Conservation (phyloP, 2,329 filamentous ascomycete species). For the Stachybotrys echinatus region DNA sequence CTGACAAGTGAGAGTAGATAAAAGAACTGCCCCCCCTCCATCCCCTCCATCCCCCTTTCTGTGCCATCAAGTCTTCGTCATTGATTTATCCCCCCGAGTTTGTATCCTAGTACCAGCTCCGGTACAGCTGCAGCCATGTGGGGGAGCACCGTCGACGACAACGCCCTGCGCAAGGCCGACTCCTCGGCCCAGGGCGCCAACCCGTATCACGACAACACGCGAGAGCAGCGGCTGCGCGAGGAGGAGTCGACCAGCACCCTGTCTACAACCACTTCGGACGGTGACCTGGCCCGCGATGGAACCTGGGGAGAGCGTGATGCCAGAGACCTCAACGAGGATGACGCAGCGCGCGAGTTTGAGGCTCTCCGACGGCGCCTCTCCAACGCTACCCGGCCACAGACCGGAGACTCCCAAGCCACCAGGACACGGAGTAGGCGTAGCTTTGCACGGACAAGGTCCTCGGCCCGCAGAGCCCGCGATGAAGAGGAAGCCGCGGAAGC, state of each 20-base stretch:
- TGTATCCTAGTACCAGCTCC: background rate
- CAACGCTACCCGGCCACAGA: slow-evolving; percentile 26
- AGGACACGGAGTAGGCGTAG: slow-evolving; percentile 2
- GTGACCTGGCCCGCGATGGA: slow-evolving; percentile 17
- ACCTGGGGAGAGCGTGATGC: slow-evolving; percentile 33
- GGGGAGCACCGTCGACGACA: slow-evolving; percentile 22
- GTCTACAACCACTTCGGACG: slow-evolving; percentile 11
- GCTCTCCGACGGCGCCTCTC: slow-evolving; percentile 26
- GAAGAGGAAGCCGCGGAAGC: background rate
- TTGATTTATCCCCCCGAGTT: background rate
- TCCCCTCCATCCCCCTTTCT: too few relatives aligned
- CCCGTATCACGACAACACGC: slow-evolving; percentile 4
- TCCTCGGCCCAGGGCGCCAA: slow-evolving; percentile 20
- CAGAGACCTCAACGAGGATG: slow-evolving; percentile 24
- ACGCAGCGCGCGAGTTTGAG: slow-evolving; percentile 29
- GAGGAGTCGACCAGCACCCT: background rate
- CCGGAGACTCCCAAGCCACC: slow-evolving; percentile 24
- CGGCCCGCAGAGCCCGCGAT: slow-evolving; percentile 7
- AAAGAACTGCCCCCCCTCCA: too few relatives aligned
- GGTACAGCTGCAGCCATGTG: slow-evolving; percentile 20
- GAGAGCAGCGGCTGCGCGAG: background rate
- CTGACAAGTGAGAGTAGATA: too few relatives aligned
- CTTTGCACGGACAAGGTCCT: slow-evolving; percentile 31
- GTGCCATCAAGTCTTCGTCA: too few relatives aligned
- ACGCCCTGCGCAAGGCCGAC: slow-evolving; percentile 25